Conservation (phyloP, 1,284 basidiomycete genomes). For the Melampsora larici-populina region DNA sequence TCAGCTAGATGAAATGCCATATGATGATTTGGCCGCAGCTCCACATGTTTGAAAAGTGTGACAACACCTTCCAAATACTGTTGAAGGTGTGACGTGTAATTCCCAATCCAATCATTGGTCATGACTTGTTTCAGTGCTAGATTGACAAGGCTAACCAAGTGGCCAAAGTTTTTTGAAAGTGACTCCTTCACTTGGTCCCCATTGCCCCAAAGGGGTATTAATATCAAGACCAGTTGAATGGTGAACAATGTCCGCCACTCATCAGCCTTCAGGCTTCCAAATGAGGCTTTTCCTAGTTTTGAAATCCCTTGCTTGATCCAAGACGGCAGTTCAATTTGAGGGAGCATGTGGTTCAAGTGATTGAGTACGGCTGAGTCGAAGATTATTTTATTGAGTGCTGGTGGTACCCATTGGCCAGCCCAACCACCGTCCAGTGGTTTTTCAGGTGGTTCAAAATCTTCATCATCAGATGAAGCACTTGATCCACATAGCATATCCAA, state of each 20-base stretch:
- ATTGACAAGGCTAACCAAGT: not conserved
- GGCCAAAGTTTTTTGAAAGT: conserved; percentile 18
- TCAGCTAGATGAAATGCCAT: conserved; percentile 16
- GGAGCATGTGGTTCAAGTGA: not conserved
- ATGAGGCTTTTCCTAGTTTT: conserved; percentile 33
- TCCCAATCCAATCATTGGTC: not conserved
- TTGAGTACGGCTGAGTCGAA: conserved; percentile 1
- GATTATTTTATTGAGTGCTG: not conserved
- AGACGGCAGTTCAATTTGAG: not conserved
- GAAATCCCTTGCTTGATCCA: conserved; percentile 27
- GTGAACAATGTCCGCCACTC: conserved; percentile 30
- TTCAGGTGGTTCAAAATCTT: not conserved
- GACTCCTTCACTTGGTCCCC: not conserved
- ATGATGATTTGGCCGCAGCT: not conserved
- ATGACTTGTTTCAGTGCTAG: conserved; percentile 8
- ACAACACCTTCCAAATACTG: not conserved
- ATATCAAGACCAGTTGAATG: conserved; percentile 4
- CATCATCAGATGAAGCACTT: not conserved
- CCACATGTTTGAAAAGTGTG: not conserved
- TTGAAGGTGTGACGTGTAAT: not conserved
- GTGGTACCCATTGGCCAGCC: conserved; percentile 13
- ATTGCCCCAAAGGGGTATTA: conserved; percentile 5
- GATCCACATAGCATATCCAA: no score
- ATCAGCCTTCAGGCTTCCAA: conserved; percentile 20
- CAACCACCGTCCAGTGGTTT: not conserved